Evolutionary conservation across 2,329 filamentous ascomycete species (phyloP).

Genomic region (Penicillium sp.): DNA sequence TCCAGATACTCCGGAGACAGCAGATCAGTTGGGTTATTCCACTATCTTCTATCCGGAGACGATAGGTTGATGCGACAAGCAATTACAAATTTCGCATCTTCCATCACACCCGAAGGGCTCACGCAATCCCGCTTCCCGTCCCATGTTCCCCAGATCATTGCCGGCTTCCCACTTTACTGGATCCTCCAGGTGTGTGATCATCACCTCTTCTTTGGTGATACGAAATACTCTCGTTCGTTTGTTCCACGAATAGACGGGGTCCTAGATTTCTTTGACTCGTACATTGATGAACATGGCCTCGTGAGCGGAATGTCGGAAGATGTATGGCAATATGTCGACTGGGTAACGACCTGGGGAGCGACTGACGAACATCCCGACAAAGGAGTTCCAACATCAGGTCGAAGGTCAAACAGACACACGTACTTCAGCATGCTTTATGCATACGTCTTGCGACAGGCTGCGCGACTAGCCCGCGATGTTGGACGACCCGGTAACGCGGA

Average conservation of each 20-base stretch:
- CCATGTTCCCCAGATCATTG: constrained; percentile 31
- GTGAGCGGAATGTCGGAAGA: constrained; percentile 24
- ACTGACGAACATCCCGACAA: constrained; percentile 35
- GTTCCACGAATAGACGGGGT: constrained; percentile 26
- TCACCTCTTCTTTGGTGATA: constrained; percentile 32
- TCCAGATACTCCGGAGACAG: constrained; percentile 28
- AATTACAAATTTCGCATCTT: constrained; percentile 33
- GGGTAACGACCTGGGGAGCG: constrained; percentile 34
- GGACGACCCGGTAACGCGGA: constrained; percentile 33
- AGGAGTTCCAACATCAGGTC: constrained; percentile 42
- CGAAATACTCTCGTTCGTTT: constrained; percentile 20
- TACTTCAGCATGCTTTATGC: constrained; percentile 46
- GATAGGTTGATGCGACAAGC: constrained; percentile 35
- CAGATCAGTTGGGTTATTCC: constrained; percentile 29
- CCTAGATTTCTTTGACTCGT: constrained; percentile 24
- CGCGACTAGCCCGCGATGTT: constrained; percentile 32
- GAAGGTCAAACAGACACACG: constrained; percentile 39
- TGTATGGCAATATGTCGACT: constrained; percentile 38
- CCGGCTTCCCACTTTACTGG: constrained; percentile 36
- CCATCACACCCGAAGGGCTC: constrained; percentile 28
- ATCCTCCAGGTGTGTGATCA: constrained; percentile 34
- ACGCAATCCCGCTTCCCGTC: constrained; percentile 33
- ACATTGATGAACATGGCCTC: constrained; percentile 21
- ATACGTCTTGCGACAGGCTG: constrained; percentile 36
- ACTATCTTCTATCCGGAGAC: constrained; percentile 35